Evolutionary conservation across 2,329 filamentous ascomycete species (phyloP), one percentile per base, ranked within the genome.

Genomic region (Botryosphaeria dothidea): DNA sequence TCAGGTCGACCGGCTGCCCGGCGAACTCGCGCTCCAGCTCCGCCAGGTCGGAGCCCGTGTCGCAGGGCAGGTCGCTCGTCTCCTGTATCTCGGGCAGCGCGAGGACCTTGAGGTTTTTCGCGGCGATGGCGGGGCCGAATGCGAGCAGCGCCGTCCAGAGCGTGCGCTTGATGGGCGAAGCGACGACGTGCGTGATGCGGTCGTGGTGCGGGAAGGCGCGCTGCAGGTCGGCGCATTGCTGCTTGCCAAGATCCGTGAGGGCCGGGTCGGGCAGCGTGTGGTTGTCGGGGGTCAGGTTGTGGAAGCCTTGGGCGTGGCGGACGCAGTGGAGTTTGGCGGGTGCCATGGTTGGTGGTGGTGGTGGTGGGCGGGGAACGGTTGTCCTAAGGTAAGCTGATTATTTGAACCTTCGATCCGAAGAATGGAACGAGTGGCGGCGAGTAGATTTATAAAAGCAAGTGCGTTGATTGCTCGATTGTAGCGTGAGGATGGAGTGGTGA

Each of bases 31-130:
- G 78, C 25, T 75, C 76, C 29, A 94, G 79, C 60, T 80, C 81
- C 0, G 78, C 76, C 3, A 81, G 77, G 2, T 84, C 78, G 34
- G 85, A 88, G 8, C 92, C 92, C 1, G 86, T 88, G 73, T 96
- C 92, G 76, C 92, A 93, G 0, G 92, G 89, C 29, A 88, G 80
- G 49, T 88, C 84, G 1, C 86, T 89, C 0, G 91, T 88, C 77
- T 96, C 92, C 78, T 96, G 92, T 2, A 92, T 79, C 68, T 92
- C 88, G 0, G 91, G 91, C n/a, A 94, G 79, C 1, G 89, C 88
- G 52, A 90, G 78, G 66, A 95, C 75, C 34, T 76, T 82, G 65
- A 83, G 71, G 4, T 77, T 75, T 19, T 65, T 66, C 9, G n/a
- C 29, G 2, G 34, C 51, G n/a, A 71, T 46, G 38, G 61, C 82